phyloP scores from a whole-genome alignment of 2,329 filamentous ascomycete species.

The Pseudogymnoascus pannorum region DNA sequence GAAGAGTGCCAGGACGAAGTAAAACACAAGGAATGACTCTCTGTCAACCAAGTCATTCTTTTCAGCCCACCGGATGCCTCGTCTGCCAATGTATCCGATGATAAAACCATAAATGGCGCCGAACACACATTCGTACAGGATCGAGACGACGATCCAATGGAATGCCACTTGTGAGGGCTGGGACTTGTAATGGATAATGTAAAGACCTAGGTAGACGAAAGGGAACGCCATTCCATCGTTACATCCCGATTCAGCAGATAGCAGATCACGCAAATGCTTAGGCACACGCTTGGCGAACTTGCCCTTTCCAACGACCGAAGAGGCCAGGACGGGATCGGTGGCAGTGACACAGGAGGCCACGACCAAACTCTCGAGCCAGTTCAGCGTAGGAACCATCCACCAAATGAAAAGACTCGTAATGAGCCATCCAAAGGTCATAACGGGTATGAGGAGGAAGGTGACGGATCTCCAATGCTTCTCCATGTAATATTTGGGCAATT shows the following conservation, averaged over 20 bases:
- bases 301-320: conserved; percentile 95
- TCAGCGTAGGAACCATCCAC: conserved; percentile 74
- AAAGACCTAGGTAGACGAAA: conserved; percentile 88
- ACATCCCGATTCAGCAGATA: conserved; percentile 95
- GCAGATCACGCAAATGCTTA: conserved; percentile 89
- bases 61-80: conserved; percentile 84
- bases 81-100: conserved; percentile 83
- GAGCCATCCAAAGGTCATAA: conserved; percentile 97
- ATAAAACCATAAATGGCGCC: conserved; percentile 82
- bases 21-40: conserved; percentile 97
- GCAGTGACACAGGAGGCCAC: conserved; percentile 92
- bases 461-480: conserved; percentile 96
- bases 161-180: conserved; percentile 62
- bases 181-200: conserved; percentile 75
- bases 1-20: conserved; percentile 93
- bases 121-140: conserved; percentile 94
- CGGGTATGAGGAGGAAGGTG: conserved; percentile 75
- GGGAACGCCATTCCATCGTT: conserved; percentile 99
- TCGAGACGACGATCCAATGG: conserved; percentile 82
- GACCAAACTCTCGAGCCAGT: conserved; percentile 83
- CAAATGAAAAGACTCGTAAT: conserved; percentile 89
- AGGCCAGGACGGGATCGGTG: conserved; percentile 92
- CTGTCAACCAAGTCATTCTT: conserved; percentile 80
- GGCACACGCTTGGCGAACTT: conserved; percentile 97
- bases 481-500: conserved; percentile 93